Evolutionary conservation across 176 grass and related monocot genomes (phyloP), one percentile per base, ranked within the genome.

Genomic region (Oryza nivara): DNA sequence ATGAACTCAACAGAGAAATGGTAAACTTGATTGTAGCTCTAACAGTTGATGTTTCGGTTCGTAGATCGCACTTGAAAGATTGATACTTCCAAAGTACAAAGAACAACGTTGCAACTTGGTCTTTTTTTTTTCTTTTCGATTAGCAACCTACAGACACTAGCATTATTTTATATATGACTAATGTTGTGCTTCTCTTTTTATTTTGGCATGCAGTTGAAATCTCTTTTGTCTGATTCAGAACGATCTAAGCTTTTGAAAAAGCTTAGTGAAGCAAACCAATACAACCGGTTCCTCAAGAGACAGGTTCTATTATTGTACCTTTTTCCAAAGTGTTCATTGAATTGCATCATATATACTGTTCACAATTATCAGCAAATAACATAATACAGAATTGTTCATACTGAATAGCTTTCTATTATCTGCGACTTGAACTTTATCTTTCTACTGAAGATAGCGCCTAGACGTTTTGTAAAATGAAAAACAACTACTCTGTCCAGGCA

Each of bases 221-320:
- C 93, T 79, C 85, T 98, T 85, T 60, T 95, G 71, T 87, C 91
- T 75, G 96, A 98, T 81, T 84, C 91, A 43, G 89, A 93, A 88
- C 87, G 96, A 81, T 84, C 32, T 46, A 92, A 90, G 64, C 77
- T 98, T 79, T 80, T 89, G 64, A 92, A 75, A 76, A 98, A 95
- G 91, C 93, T 98, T 51, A 98, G 96, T 44, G 96, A 94, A 95
- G 96, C 96, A 79, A 98, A 98, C 92, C 93, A 93, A 80, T 92
- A 91, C 61, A 98, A 91, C 70, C 79, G 96, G 22, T 98, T 92
- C n/a, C 86, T 98, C 77, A 95, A 95, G 82, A 91, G 96, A 90
- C 91, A 94, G 96, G 93, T 98, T 80, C 13, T 77, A 17, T 72
- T 82, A 46, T 48, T 63, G 28, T 72, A 54, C 76, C 76, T 76